Base-by-base conservation (phyloP, 371 early-diverging fungal species). In the Rhizopus arrhizus region DNA sequence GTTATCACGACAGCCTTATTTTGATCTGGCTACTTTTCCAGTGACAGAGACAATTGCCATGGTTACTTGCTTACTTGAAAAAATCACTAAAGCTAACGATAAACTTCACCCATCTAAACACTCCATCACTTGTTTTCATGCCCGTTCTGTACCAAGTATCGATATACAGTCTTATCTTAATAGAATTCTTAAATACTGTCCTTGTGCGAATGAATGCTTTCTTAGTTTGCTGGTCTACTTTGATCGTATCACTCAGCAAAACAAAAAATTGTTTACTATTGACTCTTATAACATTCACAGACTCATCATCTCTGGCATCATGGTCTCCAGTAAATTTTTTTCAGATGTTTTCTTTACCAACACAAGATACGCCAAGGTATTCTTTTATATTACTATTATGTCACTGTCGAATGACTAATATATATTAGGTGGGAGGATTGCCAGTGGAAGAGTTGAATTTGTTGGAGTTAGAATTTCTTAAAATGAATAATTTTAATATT, bases 271-370 rank as follows among this genome's bases (percentile, higher is more conserved):
- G 47, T 80, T 93, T 35, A 77, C 85, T 29, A 83, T 94, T 31
- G 91, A 92, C 66, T 86, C 90, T 22, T 92, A 81, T 63, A 92
- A 91, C 51, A 86, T 94, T 53, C 95, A 95, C 67, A 86, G 95
- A 28, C 73, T 95, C 43, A 69, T 93, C 53, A 93, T 95, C 51
- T 78, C 91, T 7, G 90, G 85, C 10, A 81, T 91, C 45, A 85
- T 91, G 81, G 80, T 91, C n/a, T 80, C 86, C 7, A 83, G 90
- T 52, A 94, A 94, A 72, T 92, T 89, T 69, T 88, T 88, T 59
- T 87, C 87, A 3, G 95, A 94, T 68, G 83, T 93, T 35, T 94
- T 94, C 58, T 94, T 85, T 72, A 92, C 93, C 43, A 94, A 94
- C 62, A 81, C 90, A 33, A 75, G 93, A 49, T 91, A 91, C 66